A percentile compares a stretch with the other conserved stretches of the same genome.
These are phyloP conservation scores for Solanum aculeatissimum DNA, from an alignment of 305 asterid species.

Conservation along the genomic window DNA sequence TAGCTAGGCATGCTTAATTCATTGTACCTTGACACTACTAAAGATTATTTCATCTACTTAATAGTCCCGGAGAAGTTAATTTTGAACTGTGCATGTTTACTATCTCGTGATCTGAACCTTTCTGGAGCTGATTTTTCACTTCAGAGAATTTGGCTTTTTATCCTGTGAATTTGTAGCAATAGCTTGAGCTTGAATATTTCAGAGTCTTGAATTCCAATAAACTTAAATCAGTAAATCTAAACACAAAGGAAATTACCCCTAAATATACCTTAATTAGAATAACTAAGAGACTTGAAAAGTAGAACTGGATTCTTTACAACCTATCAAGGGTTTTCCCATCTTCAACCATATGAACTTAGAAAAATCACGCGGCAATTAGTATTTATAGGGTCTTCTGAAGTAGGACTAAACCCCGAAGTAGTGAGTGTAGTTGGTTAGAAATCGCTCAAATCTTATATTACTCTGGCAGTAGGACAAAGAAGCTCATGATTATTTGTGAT, in stretches of 20 bases:
- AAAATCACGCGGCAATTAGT: not conserved
- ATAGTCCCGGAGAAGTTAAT: not conserved
- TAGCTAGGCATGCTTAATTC: not conserved
- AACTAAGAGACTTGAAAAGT: not conserved
- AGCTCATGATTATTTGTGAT: not conserved
- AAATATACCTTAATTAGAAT: not conserved
- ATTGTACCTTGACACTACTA: not conserved
- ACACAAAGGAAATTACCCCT: not conserved
- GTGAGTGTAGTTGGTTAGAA: not conserved
- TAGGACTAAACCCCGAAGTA: not conserved
- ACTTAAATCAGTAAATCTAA: not conserved
- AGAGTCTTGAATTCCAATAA: not conserved
- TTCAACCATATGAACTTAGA: not conserved
- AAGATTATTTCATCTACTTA: not conserved
- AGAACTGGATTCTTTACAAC: not conserved
- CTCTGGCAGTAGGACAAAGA: not conserved
- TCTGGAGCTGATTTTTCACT: not conserved
- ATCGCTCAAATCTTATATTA: not conserved
- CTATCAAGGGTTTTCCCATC: not conserved
- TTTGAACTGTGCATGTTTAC: not conserved
- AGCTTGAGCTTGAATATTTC: not conserved
- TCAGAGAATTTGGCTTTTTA: not conserved
- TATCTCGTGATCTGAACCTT: not conserved
- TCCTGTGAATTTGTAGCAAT: not conserved
- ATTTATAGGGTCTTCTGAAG: not conserved